Conservation (phyloP, 176 grass and related monocot genomes). For the Echinochloa phyllopogon region DNA sequence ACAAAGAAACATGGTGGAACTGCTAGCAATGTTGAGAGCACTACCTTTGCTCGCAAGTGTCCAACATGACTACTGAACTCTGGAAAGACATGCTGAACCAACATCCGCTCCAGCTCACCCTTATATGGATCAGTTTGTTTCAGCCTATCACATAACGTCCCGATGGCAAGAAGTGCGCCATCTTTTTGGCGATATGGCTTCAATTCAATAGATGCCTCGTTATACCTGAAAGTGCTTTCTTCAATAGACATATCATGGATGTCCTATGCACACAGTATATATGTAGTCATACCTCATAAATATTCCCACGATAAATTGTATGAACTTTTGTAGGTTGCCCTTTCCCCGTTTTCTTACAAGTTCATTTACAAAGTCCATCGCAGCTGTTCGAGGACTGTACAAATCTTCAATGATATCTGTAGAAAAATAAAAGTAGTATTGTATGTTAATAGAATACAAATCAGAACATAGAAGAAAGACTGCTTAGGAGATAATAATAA, state of each 20-base stretch:
- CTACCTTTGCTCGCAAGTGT: conserved; percentile 88
- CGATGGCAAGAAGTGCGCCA: conserved; percentile 96
- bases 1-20: conserved; percentile 9
- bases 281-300: conserved; percentile 66
- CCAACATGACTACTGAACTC: conserved; percentile 77
- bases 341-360: conserved; percentile 91
- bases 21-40: conserved; percentile 19
- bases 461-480: neutral
- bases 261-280: conserved; percentile 1
- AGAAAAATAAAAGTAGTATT: conserved; percentile 20
- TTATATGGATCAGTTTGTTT: conserved; percentile 96
- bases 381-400: conserved; percentile 90
- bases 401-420: conserved; percentile 96
- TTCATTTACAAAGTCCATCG: conserved; percentile 97
- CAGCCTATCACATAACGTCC: conserved; percentile 90
- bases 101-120: conserved; percentile 78
- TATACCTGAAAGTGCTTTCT: conserved; percentile 57
- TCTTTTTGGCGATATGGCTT: conserved; percentile 94
- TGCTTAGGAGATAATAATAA: conserved; percentile 3
- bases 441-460: conserved; percentile 13
- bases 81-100: conserved; percentile 92
- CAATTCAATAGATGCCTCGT: conserved; percentile 66
- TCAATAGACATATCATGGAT: conserved; percentile 37
- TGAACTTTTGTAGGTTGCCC: conserved; percentile 80
- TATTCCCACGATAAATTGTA: conserved; percentile 87